Evolutionary conservation across 768 basidiomycete species (phyloP).

Genomic region (Fomitopsis pulvina): DNA sequence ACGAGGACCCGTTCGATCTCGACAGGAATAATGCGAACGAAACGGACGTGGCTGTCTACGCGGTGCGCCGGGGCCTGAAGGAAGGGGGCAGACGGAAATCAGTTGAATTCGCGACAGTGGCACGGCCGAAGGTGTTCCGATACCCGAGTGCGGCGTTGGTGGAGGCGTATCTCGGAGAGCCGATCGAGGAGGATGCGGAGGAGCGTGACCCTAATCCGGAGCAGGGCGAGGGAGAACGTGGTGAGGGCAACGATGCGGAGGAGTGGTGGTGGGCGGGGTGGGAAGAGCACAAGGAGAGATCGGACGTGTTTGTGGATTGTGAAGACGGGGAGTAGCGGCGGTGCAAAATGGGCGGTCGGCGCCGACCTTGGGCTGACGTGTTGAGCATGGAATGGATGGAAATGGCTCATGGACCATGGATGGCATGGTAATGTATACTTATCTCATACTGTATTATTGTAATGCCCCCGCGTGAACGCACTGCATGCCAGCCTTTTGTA

Average conservation of each 20-base stretch:
- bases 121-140: conserved; percentile 18
- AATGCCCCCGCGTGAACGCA: too few species aligned
- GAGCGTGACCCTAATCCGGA: not conserved
- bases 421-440: too few species aligned
- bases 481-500: too few species aligned
- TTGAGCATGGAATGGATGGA: too few species aligned
- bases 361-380: too few species aligned
- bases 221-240: not conserved
- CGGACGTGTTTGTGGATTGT: not conserved
- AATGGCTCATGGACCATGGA: too few species aligned
- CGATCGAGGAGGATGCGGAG: not conserved
- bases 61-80: conserved; percentile 1
- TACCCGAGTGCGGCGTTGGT: conserved; percentile 16
- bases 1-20: conserved; percentile 8
- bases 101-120: conserved; percentile 15
- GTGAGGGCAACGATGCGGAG: not conserved
- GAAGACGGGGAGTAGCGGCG: too few species aligned
- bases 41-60: conserved; percentile 7
- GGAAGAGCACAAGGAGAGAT: not conserved
- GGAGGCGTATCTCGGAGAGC: not conserved
- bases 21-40: conserved; percentile 8
- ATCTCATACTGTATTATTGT: too few species aligned
- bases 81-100: conserved; percentile 9
- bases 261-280: conserved; percentile 6
- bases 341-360: too few species aligned